Base-by-base conservation (phyloP, 2,329 filamentous ascomycete species). In the Macroventuria anomochaeta region DNA sequence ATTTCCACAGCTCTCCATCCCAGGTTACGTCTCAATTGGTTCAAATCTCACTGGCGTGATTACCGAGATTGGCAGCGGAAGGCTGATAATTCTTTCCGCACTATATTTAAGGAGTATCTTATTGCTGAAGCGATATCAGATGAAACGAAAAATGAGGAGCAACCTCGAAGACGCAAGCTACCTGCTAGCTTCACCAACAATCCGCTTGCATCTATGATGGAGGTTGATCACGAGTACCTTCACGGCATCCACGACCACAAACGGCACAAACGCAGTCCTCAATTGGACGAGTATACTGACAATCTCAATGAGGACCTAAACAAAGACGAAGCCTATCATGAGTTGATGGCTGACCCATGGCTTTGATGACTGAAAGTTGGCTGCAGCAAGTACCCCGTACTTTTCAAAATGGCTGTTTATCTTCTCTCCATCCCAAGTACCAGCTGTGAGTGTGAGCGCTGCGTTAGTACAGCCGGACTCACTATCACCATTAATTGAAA, bases 371-470 rank as follows among this genome's bases (percentile, higher is more conserved):
- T 53, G 12, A n/a, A 50, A 42, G 20, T 51, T 5, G 32, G 42
- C 12, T 15, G 43, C 28, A 31, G 43, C 1, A 25, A 34, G n/a
- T 58, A 58, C 20, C 52, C 25, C 15, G 15, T 49, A 26, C 13
- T 58, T 13, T 55, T 40, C 29, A 55, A 58, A 31, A 55, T 58
- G 7, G 52, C 56, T 11, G 26, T 49, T 8, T 23, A 58, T 33
- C 44, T 37, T 43, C 56, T 58, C 21, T 53, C 23, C 5, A 43
- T 55, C 20, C 55, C 38, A 25, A 20, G 37, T 20, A 58, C 55
- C 4, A 46, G 25, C 20, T 55, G 34, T 32, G 29, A 53, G 32
- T 57, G 50, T 42, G 25, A 57, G 55, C 51, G 46, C 33, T 36
- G 12, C 43, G 55, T 58, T 21, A 47, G 20, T 33, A 36, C 41